Evolutionary conservation across 495 filamentous ascomycete genomes (phyloP).

Genomic region (Neurospora intermedia): DNA sequence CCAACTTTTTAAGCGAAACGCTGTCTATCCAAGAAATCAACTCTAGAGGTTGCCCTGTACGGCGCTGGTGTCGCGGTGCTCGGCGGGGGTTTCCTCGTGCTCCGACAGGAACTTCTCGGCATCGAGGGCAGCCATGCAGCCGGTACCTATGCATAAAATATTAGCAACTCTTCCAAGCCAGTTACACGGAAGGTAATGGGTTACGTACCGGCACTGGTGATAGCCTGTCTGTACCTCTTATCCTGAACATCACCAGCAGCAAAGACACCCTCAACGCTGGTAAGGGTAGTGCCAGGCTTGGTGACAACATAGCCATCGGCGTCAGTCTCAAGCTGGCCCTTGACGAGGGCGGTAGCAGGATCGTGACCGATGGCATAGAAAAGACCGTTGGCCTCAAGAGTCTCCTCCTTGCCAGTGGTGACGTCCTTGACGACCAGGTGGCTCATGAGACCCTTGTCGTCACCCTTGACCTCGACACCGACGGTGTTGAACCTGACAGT

Average conservation of each 20-base stretch:
- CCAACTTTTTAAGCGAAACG: background rate
- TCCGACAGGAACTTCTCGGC: slow-evolving; percentile 87
- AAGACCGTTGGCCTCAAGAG: slow-evolving; percentile 77
- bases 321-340: slow-evolving; percentile 78
- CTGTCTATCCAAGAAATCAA: slow-evolving; percentile 1
- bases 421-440: slow-evolving; percentile 70
- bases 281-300: slow-evolving; percentile 76
- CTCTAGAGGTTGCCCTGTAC: slow-evolving; percentile 23
- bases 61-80: slow-evolving; percentile 9
- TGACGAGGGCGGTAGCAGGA: slow-evolving; percentile 77
- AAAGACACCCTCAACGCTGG: slow-evolving; percentile 85
- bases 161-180: slow-evolving; percentile 21
- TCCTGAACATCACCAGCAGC: slow-evolving; percentile 97
- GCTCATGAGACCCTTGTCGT: slow-evolving; percentile 77
- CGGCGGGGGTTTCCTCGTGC: slow-evolving; percentile 42
- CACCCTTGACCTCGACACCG: slow-evolving; percentile 72
- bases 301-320: slow-evolving; percentile 82
- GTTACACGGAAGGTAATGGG: background rate
- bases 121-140: slow-evolving; percentile 89
- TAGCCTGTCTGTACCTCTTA: slow-evolving; percentile 94
- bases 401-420: slow-evolving; percentile 65
- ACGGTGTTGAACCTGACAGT: slow-evolving; percentile 77
- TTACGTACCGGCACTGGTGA: slow-evolving; percentile 86
- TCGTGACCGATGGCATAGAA: slow-evolving; percentile 99
- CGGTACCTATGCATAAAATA: slow-evolving; percentile 50